phyloP scores from a whole-genome alignment of 1,139 yeast genomes.

The Geotrichum bryndzae region DNA sequence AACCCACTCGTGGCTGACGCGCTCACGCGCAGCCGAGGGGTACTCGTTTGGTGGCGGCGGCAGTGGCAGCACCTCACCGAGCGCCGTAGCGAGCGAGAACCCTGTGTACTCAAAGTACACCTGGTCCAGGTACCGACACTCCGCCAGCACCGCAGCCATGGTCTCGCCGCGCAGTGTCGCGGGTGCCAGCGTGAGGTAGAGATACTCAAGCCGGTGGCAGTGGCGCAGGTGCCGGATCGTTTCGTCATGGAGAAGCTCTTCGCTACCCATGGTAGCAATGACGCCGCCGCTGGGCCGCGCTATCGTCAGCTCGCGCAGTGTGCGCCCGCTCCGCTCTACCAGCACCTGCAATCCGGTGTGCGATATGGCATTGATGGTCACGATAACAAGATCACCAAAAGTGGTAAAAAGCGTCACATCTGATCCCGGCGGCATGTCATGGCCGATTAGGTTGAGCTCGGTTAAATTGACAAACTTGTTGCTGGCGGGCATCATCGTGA shows the following conservation, averaged over 20 bases:
- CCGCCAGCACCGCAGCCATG: not conserved
- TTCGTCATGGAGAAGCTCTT: not conserved
- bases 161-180: not conserved
- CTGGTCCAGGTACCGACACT: not conserved
- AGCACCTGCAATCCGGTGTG: not conserved
- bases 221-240: not conserved
- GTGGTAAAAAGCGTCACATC: not conserved
- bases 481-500: not conserved
- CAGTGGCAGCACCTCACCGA: not conserved
- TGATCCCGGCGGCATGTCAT: slow-evolving; percentile 1
- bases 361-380: slow-evolving; percentile 4
- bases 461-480: not conserved
- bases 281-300: not conserved
- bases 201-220: slow-evolving; percentile 2
- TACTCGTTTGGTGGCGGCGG: not conserved
- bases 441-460: slow-evolving; percentile 1
- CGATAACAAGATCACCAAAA: not conserved
- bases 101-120: slow-evolving; percentile 2
- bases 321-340: not conserved
- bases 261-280: not conserved
- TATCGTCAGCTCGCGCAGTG: slow-evolving; percentile 1
- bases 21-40: not conserved
- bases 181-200: not conserved
- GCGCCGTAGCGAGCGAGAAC: not conserved
- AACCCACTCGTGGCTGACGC: not conserved